phyloP scores from a whole-genome alignment of 2,329 filamentous ascomycete species.

The Hypoxylon sp. region DNA sequence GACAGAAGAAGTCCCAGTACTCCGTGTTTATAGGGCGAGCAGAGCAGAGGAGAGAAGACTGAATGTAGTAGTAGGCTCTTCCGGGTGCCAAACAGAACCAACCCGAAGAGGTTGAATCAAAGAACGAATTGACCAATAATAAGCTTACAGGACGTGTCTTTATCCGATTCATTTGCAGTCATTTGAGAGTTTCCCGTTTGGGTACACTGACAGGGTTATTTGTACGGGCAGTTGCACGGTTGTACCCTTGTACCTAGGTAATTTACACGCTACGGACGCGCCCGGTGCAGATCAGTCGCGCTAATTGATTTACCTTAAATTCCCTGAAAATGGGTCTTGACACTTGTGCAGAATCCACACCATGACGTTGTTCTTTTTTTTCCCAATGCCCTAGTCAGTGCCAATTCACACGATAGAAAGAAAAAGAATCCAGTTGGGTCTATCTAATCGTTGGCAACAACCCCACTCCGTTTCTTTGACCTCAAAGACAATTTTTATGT shows the following conservation, averaged over 20 bases:
- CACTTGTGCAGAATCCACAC: constrained; percentile 32
- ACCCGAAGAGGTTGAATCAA: constrained; percentile 5
- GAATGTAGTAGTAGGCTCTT: constrained; percentile 12
- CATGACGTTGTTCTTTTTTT: constrained; percentile 40
- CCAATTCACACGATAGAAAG: constrained; percentile 22
- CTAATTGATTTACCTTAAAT: constrained; percentile 27
- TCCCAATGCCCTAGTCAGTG: constrained; percentile 21
- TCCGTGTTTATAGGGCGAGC: constrained; percentile 29
- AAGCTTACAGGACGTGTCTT: background rate
- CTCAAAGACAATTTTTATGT: background rate
- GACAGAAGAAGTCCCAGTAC: constrained; percentile 18
- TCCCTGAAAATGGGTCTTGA: constrained; percentile 24
- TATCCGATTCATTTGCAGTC: background rate
- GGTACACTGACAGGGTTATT: too few relatives aligned
- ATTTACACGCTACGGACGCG: constrained; percentile 37
- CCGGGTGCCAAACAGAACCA: constrained; percentile 3
- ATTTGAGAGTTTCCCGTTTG: too few relatives aligned
- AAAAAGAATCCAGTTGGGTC: background rate
- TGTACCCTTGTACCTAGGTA: constrained; percentile 24
- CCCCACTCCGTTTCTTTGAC: constrained; percentile 17
- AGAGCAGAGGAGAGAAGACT: background rate
- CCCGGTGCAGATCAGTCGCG: constrained; percentile 18
- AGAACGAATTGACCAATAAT: constrained; percentile 36
- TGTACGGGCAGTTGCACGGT: background rate
- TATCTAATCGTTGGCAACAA: constrained; percentile 18